Percentiles rank a stretch among this genome's conserved stretches.
Conservation (phyloP, 2,329 filamentous ascomycete species). For the Aschersonia sp. region DNA sequence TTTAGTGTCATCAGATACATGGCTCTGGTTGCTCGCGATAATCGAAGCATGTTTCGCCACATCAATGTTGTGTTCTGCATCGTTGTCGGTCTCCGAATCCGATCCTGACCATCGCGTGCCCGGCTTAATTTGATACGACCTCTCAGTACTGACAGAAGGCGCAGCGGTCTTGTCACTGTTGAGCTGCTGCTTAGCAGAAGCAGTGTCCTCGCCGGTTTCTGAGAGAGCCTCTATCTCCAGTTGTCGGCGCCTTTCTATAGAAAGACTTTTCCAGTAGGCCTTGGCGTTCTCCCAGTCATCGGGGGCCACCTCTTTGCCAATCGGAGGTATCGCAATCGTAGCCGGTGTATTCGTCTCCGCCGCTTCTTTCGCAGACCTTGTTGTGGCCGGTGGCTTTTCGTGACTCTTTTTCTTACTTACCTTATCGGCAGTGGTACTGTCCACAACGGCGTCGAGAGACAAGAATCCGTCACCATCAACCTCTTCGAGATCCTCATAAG, state of each 20-base stretch:
- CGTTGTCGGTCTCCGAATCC: slow-evolving; percentile 1
- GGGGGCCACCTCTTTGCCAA: slow-evolving; percentile 3
- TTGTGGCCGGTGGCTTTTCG: background rate
- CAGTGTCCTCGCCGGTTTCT: slow-evolving; percentile 33
- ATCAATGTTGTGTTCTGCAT: background rate
- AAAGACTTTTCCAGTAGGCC: slow-evolving; percentile 54
- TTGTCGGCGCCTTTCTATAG: slow-evolving; percentile 45
- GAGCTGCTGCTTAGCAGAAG: slow-evolving; percentile 10
- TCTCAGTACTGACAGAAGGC: slow-evolving; percentile 6
- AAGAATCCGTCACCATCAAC: slow-evolving; percentile 51
- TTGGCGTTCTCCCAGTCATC: slow-evolving; percentile 55
- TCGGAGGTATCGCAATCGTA: background rate
- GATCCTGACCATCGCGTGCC: slow-evolving; percentile 14
- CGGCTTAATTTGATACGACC: slow-evolving; percentile 25
- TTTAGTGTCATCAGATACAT: background rate
- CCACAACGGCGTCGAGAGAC: slow-evolving; percentile 59
- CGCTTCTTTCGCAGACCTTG: background rate
- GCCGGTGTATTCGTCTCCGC: background rate
- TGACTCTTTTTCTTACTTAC: slow-evolving; percentile 9
- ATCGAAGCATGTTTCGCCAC: slow-evolving; percentile 1
- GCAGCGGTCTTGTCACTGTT: slow-evolving; percentile 13
- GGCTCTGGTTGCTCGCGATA: background rate
- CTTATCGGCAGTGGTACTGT: slow-evolving; percentile 31
- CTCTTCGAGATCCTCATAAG: slow-evolving; percentile 58
- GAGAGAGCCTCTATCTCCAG: slow-evolving; percentile 43